phyloP scores from a whole-genome alignment of 768 basidiomycete species.

The Daedalea quercina region DNA sequence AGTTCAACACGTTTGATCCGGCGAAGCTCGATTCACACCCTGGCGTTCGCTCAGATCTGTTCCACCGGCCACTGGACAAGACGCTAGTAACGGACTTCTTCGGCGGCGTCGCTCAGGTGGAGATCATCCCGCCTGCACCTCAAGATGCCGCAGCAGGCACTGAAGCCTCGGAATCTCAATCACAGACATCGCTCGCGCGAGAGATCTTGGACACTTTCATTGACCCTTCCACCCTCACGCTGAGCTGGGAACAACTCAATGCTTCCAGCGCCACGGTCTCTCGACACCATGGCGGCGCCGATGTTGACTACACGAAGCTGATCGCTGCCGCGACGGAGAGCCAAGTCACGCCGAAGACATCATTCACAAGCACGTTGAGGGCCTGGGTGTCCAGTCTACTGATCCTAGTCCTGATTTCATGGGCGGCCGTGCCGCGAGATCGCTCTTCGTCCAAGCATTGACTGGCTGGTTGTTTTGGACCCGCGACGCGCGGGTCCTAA shows the following conservation, averaged over 20 bases:
- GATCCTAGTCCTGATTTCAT: slow-evolving; percentile 8
- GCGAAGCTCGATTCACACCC: slow-evolving; percentile 75
- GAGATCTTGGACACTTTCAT: background rate
- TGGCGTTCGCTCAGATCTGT: slow-evolving; percentile 85
- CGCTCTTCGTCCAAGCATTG: background rate
- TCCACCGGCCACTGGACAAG: slow-evolving; percentile 54
- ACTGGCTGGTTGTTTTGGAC: background rate
- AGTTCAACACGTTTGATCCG: slow-evolving; percentile 81
- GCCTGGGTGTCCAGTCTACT: slow-evolving; percentile 13
- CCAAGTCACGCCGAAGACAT: background rate
- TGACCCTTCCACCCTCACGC: background rate
- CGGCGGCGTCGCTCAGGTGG: slow-evolving; percentile 78
- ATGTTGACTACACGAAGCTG: background rate
- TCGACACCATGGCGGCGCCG: background rate
- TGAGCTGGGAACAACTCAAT: background rate
- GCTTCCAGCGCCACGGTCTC: background rate
- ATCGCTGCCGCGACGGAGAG: background rate
- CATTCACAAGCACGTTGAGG: slow-evolving; percentile 2
- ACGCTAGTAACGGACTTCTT: slow-evolving; percentile 63
- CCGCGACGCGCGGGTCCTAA: too few relatives aligned
- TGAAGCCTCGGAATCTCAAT: background rate
- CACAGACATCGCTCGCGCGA: background rate
- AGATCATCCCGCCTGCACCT: slow-evolving; percentile 35
- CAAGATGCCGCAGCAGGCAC: background rate
- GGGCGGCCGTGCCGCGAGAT: slow-evolving; percentile 3